Evolutionary conservation across 495 filamentous ascomycete species (phyloP).

Genomic region (Massariosphaeria phaeospora): DNA sequence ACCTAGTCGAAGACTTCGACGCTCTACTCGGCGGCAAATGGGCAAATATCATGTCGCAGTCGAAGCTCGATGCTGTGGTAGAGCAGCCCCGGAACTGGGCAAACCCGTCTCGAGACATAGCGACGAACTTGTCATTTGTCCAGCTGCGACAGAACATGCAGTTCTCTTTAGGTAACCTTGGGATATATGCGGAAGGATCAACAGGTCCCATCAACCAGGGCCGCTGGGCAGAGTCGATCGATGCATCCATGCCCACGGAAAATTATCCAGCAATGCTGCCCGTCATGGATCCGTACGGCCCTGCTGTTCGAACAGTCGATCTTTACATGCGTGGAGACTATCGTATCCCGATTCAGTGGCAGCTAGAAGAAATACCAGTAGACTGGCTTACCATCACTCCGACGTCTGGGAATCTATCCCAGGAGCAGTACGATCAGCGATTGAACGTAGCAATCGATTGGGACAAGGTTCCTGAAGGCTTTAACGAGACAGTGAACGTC

Average conservation of each 20-base stretch:
- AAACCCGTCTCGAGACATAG: slow-evolving; percentile 16
- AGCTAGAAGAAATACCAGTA: slow-evolving; percentile 8
- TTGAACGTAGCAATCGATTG: slow-evolving; percentile 18
- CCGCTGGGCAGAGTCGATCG: slow-evolving; percentile 16
- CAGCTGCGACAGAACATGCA: slow-evolving; percentile 15
- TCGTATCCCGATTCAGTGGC: slow-evolving; percentile 11
- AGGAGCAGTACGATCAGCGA: slow-evolving; percentile 9
- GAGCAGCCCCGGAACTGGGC: slow-evolving; percentile 17
- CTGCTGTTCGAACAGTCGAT: slow-evolving; percentile 7
- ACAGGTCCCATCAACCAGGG: slow-evolving; percentile 14
- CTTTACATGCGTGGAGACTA: slow-evolving; percentile 21
- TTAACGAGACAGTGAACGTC: slow-evolving; percentile 15
- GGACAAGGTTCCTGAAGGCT: slow-evolving; percentile 4
- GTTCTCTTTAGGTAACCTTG: slow-evolving; percentile 19
- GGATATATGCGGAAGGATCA: slow-evolving; percentile 16
- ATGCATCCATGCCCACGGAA: background rate
- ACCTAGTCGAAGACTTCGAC: slow-evolving; percentile 13
- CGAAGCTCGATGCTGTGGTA: slow-evolving; percentile 11
- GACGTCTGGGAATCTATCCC: slow-evolving; percentile 4
- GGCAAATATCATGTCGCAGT: slow-evolving; percentile 20
- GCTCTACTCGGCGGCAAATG: slow-evolving; percentile 20
- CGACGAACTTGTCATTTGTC: slow-evolving; percentile 12
- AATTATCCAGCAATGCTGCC: slow-evolving; percentile 2
- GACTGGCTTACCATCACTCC: slow-evolving; percentile 15
- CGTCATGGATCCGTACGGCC: slow-evolving; percentile 16